Evolutionary conservation across 192 early-diverging fungal species (phyloP).

Genomic region (Coemansia sp.): DNA sequence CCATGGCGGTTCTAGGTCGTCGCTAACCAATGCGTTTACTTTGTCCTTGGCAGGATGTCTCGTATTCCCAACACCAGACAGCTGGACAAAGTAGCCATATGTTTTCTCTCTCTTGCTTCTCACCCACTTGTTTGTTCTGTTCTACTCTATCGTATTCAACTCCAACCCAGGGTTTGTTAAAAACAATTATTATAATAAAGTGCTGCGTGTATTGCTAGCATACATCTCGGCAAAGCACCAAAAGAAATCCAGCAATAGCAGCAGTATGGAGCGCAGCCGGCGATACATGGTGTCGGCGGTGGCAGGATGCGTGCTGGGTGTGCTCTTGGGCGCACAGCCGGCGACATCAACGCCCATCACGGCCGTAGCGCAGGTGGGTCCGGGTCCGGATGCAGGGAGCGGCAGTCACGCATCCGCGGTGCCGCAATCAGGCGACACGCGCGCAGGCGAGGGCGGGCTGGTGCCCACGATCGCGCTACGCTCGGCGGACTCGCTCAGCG

Average conservation of each 20-base stretch:
- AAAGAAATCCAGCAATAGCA: not conserved
- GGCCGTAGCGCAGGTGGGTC: not conserved
- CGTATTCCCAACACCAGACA: not conserved
- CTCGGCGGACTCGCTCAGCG: conserved; percentile 45
- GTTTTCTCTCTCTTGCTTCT: not conserved
- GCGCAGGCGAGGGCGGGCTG: not conserved
- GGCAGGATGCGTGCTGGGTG: not conserved
- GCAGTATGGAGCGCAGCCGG: not conserved
- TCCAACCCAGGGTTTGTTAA: too few relatives aligned
- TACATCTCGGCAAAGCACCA: too few relatives aligned
- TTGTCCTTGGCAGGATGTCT: not conserved
- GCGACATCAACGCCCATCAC: not conserved
- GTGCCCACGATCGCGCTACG: not conserved
- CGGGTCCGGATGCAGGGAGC: not conserved
- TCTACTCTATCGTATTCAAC: not conserved
- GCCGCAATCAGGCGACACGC: not conserved
- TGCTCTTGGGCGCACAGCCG: not conserved
- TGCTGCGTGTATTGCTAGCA: not conserved
- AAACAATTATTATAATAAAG: too few relatives aligned
- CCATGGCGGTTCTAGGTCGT: not conserved
- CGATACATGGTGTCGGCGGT: not conserved
- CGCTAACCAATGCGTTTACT: not conserved
- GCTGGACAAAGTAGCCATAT: not conserved
- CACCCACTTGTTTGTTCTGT: not conserved
- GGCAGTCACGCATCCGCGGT: not conserved